Base-by-base conservation (phyloP, 805 yeast species). In the Clavispora carvajalis region DNA sequence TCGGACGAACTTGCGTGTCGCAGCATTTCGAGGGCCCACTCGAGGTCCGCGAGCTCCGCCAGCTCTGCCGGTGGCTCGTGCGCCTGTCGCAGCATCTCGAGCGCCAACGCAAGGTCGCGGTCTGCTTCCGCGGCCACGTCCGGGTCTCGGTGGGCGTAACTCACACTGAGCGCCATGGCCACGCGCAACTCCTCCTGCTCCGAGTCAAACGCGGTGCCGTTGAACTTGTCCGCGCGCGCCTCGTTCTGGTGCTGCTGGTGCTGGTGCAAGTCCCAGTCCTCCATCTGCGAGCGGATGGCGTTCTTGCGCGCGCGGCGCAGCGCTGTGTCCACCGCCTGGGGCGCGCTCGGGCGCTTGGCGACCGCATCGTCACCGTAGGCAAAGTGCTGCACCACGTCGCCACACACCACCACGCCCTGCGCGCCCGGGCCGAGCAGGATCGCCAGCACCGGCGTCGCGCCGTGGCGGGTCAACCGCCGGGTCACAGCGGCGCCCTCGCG, bases 221-320 rank as follows among this genome's bases (percentile, higher is more conserved):
- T 76, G 51, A 65, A 76, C 54, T 68, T 74, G 25, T 66, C 66
- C 21, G 72, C 48, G 37, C 71, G 53, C 9, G 45, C 44, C 6
- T 58, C 52, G 7, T 53, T 45, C 42, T 60, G 49, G 11, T 47
- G 44, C 23, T 49, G 43, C 17, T 50, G 44, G 41, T 59, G 59
- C 37, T 58, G 52, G 18, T 53, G 58, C 22, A 49, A 43, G 31
- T 65, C 65, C 44, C 63, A 69, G 23, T 67, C 73, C 4, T 63
- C 67, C 22, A 66, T 50, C 28, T 65, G 65, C 23, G 60, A 61
- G 45, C 60, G 49, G 50, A 60, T 57, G 43, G 61, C 54, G 38
- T 49, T 53, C 19, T 39, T 40, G 16, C 39, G 33, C 7, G 46
- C 45, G 22, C 52, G 34, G 11, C 46, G 34, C 19, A 37, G 41